These are phyloP conservation scores for Ormosia emarginata DNA, from an alignment of 306 rosid genomes.

Conservation along the genomic window DNA sequence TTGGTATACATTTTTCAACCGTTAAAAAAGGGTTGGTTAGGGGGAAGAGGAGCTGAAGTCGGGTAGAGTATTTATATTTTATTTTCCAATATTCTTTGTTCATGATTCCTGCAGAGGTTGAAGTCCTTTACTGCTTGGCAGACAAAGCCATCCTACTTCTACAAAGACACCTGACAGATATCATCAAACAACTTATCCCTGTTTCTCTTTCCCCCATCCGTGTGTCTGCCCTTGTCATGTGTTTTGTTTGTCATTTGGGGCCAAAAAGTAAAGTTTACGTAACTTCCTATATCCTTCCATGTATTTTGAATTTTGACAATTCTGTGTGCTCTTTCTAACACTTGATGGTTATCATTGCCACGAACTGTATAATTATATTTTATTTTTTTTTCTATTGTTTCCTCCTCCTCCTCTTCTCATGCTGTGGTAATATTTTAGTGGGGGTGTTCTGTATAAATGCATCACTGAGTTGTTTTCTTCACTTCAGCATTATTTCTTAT, in stretches of 20 bases:
- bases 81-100: conserved; percentile 32
- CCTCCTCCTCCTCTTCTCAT: background rate
- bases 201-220: background rate
- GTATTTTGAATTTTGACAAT: conserved; percentile 14
- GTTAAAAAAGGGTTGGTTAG: background rate
- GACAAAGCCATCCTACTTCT: conserved; percentile 33
- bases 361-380: background rate
- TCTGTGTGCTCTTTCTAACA: background rate
- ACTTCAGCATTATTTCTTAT: background rate
- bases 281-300: background rate
- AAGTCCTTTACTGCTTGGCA: conserved; percentile 43
- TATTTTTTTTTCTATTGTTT: background rate
- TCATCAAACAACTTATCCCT: background rate
- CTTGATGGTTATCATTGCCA: background rate
- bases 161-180: conserved; percentile 34
- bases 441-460: background rate
- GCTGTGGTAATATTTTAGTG: background rate
- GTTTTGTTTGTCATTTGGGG: conserved; percentile 4
- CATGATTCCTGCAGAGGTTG: conserved; percentile 50
- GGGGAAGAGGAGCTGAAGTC: background rate
- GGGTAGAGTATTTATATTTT: background rate
- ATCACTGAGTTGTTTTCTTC: background rate
- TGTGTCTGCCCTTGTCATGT: background rate
- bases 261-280: background rate
- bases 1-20: background rate